These are phyloP conservation scores for Termitomyces sp. DNA, from an alignment of 768 basidiomycete species.

Conservation along the genomic window DNA sequence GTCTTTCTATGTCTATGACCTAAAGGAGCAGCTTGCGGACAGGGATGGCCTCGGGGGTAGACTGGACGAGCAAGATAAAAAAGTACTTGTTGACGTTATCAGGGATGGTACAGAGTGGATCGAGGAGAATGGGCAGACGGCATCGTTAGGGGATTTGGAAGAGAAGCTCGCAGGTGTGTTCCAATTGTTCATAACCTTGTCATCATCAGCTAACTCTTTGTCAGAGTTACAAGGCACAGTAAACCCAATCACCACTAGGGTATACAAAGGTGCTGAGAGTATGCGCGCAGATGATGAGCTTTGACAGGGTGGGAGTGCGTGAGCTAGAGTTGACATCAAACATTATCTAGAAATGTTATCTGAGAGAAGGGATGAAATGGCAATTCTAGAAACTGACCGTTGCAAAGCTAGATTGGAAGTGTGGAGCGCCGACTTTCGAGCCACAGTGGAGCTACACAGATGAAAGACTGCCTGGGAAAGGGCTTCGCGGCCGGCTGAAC, in stretches of 20 bases:
- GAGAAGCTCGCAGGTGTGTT: slow-evolving; percentile 59
- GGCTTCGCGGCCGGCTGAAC: neutral
- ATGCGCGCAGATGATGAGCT: slow-evolving; percentile 6
- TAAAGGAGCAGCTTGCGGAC: slow-evolving; percentile 71
- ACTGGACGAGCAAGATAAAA: slow-evolving; percentile 54
- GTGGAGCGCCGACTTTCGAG: slow-evolving; percentile 3
- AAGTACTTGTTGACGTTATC: slow-evolving; percentile 56
- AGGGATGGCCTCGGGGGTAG: slow-evolving; percentile 75
- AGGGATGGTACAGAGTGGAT: slow-evolving; percentile 78
- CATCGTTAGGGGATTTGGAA: slow-evolving; percentile 72
- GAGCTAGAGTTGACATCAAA: neutral
- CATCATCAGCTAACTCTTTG: slow-evolving; percentile 2
- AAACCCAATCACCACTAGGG: slow-evolving; percentile 26
- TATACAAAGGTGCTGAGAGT: slow-evolving; percentile 18
- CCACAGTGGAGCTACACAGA: slow-evolving; percentile 8
- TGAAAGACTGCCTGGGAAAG: neutral
- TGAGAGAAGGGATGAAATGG: neutral
- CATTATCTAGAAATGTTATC: neutral
- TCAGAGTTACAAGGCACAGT: slow-evolving; percentile 24
- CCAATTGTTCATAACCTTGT: neutral
- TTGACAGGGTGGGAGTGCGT: slow-evolving; percentile 1
- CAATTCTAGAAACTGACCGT: neutral
- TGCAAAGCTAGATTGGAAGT: neutral
- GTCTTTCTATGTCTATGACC: slow-evolving; percentile 59
- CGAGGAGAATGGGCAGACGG: slow-evolving; percentile 62